Base-by-base conservation (phyloP, 805 yeast genomes). In the Sporopachydermia quercuum region DNA sequence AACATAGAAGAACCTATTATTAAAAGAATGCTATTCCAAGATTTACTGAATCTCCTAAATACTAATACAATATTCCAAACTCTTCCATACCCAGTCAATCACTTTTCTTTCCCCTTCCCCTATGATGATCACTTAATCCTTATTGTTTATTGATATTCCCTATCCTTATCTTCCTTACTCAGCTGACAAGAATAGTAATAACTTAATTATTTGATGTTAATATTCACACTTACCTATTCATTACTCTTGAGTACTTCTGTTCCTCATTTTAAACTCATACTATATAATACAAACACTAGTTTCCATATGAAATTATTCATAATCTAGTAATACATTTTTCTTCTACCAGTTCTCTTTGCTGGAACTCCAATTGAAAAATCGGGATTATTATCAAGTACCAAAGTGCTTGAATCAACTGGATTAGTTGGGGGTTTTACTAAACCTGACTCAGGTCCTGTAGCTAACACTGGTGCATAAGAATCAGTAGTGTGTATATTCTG, bases 371-470 rank as follows among this genome's bases (percentile, higher is more conserved):
- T 23, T 23, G 30, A 23, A 23, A 23, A 23, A 23, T 23, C 30
- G 30, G 30, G 30, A 23, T 23, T 23, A 23, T 23, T 23, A 23
- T 23, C 30, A 23, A 23, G 30, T 23, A 23, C 30, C 30, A 23
- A 23, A 8, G 30, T 23, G 30, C 30, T 23, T 23, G 30, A 23
- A 23, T 23, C 30, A 23, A 23, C 30, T 23, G 30, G 30, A 23
- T 23, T 23, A 23, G 30, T 23, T 23, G 30, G 30, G n/a, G 30
- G 30, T 23, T 23, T 23, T 23, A 23, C 30, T 23, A 23, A 23
- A 23, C 30, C 30, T 23, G 30, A 23, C 30, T 23, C 30, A 23
- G 30, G 30, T 23, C 30, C 30, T 23, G 30, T 23, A 23, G 30
- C 30, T 23, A 23, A 23, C 30, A 23, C 30, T 23, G 8, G 30